phyloP scores from a whole-genome alignment of 2,329 filamentous ascomycete species.

The Fusarium pseudoanthophilum region DNA sequence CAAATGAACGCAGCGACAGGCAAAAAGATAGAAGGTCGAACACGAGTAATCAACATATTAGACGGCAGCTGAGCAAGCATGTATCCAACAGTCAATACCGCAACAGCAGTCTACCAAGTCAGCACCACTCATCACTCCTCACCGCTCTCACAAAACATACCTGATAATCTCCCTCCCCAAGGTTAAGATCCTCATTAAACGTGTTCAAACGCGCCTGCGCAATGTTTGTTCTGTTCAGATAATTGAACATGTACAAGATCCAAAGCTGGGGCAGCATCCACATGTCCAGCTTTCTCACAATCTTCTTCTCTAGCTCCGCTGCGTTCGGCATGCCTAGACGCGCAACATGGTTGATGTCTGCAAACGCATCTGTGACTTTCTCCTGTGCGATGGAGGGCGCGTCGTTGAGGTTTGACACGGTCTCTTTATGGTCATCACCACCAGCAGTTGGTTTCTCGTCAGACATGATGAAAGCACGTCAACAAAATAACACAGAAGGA shows the following conservation, averaged over 20 bases:
- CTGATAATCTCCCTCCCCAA: slow-evolving; percentile 33
- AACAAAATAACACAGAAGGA: too few relatives aligned
- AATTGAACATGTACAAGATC: slow-evolving; percentile 41
- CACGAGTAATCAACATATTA: slow-evolving; percentile 33
- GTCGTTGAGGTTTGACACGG: not conserved
- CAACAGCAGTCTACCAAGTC: slow-evolving; percentile 24
- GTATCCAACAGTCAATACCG: slow-evolving; percentile 29
- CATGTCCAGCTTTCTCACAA: slow-evolving; percentile 30
- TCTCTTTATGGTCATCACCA: not conserved
- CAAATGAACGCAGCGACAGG: slow-evolving; percentile 25
- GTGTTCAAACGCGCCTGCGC: slow-evolving; percentile 31
- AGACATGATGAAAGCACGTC: slow-evolving; percentile 6
- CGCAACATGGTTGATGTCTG: slow-evolving; percentile 30
- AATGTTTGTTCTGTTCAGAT: slow-evolving; percentile 35
- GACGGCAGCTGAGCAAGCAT: slow-evolving; percentile 35
- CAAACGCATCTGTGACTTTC: slow-evolving; percentile 6
- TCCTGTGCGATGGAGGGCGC: slow-evolving; percentile 15
- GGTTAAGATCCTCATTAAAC: slow-evolving; percentile 32
- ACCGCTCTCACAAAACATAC: not conserved
- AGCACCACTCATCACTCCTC: not conserved
- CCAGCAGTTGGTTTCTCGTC: slow-evolving; percentile 11
- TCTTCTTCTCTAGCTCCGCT: slow-evolving; percentile 25
- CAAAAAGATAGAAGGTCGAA: slow-evolving; percentile 21
- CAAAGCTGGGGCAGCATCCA: slow-evolving; percentile 37
- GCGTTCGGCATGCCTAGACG: slow-evolving; percentile 17